Conservation (phyloP, 2,329 filamentous ascomycete species). For the Acrodontium crateriforme region DNA sequence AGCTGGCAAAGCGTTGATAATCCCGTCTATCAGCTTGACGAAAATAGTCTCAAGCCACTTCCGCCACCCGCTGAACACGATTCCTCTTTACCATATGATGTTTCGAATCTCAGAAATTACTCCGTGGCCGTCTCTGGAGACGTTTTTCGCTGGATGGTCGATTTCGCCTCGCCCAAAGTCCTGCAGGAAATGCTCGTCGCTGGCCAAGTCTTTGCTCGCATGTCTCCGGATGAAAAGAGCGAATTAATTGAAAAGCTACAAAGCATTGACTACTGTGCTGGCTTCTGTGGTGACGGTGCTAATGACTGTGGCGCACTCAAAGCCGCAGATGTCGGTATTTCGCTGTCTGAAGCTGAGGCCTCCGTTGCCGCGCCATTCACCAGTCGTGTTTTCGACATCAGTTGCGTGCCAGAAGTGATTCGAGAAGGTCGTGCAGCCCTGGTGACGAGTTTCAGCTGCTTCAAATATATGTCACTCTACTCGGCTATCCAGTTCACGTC, state of each 20-base stretch:
- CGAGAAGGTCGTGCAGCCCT: conserved; percentile 83
- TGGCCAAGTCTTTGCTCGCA: conserved; percentile 89
- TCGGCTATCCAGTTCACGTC: conserved; percentile 98
- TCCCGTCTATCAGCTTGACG: conserved; percentile 60
- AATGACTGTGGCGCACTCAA: conserved; percentile 97
- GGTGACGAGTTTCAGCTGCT: conserved; percentile 98
- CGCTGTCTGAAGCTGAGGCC: conserved; percentile 90
- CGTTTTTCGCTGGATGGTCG: conserved; percentile 90
- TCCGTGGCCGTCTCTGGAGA: conserved; percentile 83
- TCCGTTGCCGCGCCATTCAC: conserved; percentile 98
- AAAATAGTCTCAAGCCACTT: conserved; percentile 65
- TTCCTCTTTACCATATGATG: conserved; percentile 72
- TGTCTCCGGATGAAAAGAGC: conserved; percentile 98
- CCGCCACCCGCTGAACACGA: conserved; percentile 59
- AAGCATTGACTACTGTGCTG: conserved; percentile 85
- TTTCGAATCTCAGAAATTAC: conserved; percentile 70
- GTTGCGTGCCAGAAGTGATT: conserved; percentile 86
- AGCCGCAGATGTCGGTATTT: conserved; percentile 93
- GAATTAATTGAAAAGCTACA: conserved; percentile 95
- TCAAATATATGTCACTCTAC: conserved; percentile 99
- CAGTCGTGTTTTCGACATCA: conserved; percentile 88
- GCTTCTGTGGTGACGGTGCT: conserved; percentile 93
- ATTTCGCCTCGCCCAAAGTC: conserved; percentile 71
- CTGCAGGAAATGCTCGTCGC: conserved; percentile 76
- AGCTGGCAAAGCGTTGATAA: conserved; percentile 96